A percentile compares a stretch with the other conserved stretches of the same genome.
Evolutionary conservation across 192 early-diverging fungal genomes (phyloP).

Genomic region (Hyaloraphidium curvatum): DNA sequence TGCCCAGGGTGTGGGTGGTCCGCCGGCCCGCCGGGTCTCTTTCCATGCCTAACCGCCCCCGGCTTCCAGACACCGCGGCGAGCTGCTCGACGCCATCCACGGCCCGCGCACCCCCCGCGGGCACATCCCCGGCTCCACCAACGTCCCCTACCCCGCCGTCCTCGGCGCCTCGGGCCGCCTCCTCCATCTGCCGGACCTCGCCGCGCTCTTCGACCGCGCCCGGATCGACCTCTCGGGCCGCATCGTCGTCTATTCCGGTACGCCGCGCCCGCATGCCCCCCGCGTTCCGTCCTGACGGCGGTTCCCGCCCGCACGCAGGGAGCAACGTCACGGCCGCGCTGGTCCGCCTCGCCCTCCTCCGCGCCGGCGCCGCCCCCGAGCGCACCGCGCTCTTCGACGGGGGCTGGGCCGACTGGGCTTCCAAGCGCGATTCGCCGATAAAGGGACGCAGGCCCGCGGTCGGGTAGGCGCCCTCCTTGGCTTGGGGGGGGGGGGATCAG

Average conservation of each 20-base stretch:
- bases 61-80: not conserved
- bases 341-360: conserved; percentile 59
- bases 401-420: conserved; percentile 79
- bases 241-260: not conserved
- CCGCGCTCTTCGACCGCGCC: not conserved
- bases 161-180: not conserved
- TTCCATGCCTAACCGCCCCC: not conserved
- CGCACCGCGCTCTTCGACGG: conserved; percentile 69
- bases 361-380: conserved; percentile 29
- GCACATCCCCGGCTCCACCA: conserved; percentile 67
- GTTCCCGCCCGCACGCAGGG: too few relatives aligned
- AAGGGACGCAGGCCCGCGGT: too few relatives aligned
- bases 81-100: conserved; percentile 40
- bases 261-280: too few relatives aligned
- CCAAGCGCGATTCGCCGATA: conserved; percentile 43
- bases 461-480: too few relatives aligned
- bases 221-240: not conserved
- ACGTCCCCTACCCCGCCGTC: conserved; percentile 45
- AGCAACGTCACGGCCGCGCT: conserved; percentile 72
- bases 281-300: too few relatives aligned
- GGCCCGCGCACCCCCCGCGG: conserved; percentile 54
- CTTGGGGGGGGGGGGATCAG: too few relatives aligned
- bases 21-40: not conserved
- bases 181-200: not conserved
- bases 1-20: not conserved